These are phyloP conservation scores for Schwanniomyces pseudopolymorphus DNA, from an alignment of 805 yeast species.

Conservation along the genomic window DNA sequence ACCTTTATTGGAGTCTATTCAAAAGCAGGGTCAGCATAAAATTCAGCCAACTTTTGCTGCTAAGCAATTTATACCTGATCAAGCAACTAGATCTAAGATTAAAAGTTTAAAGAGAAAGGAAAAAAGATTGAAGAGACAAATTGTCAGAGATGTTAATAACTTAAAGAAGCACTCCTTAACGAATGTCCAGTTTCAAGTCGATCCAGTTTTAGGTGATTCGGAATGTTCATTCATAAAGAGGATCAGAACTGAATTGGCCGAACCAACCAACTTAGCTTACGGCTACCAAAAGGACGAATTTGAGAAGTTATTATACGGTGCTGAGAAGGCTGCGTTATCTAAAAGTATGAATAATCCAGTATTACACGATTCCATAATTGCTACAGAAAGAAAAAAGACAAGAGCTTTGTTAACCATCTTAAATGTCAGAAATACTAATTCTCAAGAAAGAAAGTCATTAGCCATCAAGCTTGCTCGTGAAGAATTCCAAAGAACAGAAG, in stretches of 20 bases:
- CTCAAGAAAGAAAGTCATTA: slow-evolving; percentile 53
- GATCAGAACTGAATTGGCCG: slow-evolving; percentile 62
- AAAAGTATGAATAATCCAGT: slow-evolving; percentile 29
- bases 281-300: slow-evolving; percentile 64
- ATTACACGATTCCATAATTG: slow-evolving; percentile 25
- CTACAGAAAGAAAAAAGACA: slow-evolving; percentile 54
- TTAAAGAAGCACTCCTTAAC: slow-evolving; percentile 37
- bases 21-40: slow-evolving; percentile 3
- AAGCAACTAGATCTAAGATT: slow-evolving; percentile 31
- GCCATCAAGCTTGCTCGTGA: slow-evolving; percentile 65
- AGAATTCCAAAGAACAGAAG: slow-evolving; percentile 81
- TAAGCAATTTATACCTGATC: slow-evolving; percentile 32
- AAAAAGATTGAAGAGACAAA: slow-evolving; percentile 39
- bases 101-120: slow-evolving; percentile 39
- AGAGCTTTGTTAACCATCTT: slow-evolving; percentile 71
- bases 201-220: slow-evolving; percentile 81
- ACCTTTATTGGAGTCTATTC: slow-evolving; percentile 9
- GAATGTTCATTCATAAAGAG: slow-evolving; percentile 67
- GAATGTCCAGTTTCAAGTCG: slow-evolving; percentile 45
- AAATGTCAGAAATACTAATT: slow-evolving; percentile 67
- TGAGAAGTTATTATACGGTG: slow-evolving; percentile 75
- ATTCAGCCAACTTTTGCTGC: slow-evolving; percentile 32
- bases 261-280: slow-evolving; percentile 61
- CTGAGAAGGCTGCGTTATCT: slow-evolving; percentile 58
- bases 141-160: slow-evolving; percentile 39